Base-by-base conservation (phyloP, 164 flowering plant species). In the Liriodendron chinense region DNA sequence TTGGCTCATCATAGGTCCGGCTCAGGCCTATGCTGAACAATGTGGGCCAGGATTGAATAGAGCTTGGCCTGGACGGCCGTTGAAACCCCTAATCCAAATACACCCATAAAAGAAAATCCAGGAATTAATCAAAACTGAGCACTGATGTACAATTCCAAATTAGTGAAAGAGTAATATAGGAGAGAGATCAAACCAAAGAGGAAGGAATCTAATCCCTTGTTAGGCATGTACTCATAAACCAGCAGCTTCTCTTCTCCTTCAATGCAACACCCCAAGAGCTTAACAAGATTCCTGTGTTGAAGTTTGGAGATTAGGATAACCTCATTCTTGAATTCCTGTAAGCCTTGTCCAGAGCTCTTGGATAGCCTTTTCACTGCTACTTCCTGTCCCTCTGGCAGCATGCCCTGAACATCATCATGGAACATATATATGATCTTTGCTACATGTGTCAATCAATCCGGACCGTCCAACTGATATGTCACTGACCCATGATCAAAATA, bases 341-440 rank as follows among this genome's bases (percentile, higher is more conserved):
- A 21, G n/a, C 90, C 90, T 68, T 83, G 87, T 18, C 75, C 68
- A 1, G 88, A 84, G 61, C 24, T 79, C 24, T 49, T 71, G 1
- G 85, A 84, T 1, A 87, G 83, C 77, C 86, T 78, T 77, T 87
- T 87, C 5, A 87, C 87, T 3, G 90, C 88, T 50, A 86, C 70
- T 65, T 80, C 80, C 43, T 72, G 71, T 2, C 83, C 86, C 71
- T 82, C 72, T 0, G n/a, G 69, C 6, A 86, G 76, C 65, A 16
- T 77, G 0, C 86, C 87, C 87, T 86, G 64, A 5, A 2, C 26
- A 69, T 2, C 18, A 24, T 66, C 22, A n/a, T 20, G 14, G 22
- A 63, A 63, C 9, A 22, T 18, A 21, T 22, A 63, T 26, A n/a
- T n/a, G n/a, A 13, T 1, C 10, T 22, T 66, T 8, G 0, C 23